Evolutionary conservation across 2,329 filamentous ascomycete species (phyloP).

Genomic region (Hymenoscyphus infarciens): DNA sequence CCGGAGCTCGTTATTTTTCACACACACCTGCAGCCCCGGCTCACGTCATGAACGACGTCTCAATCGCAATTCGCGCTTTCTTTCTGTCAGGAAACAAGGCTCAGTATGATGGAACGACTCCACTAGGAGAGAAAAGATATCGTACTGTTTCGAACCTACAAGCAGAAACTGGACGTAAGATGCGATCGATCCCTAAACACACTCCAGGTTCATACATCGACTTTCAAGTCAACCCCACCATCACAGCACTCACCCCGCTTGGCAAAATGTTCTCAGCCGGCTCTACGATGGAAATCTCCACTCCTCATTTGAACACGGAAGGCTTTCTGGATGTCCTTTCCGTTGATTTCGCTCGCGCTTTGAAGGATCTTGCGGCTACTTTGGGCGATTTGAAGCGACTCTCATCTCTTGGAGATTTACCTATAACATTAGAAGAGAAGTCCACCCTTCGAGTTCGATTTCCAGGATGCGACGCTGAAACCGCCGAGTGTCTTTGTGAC

Average conservation of each 20-base stretch:
- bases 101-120: slow-evolving; percentile 75
- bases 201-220: slow-evolving; percentile 78
- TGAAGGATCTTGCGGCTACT: slow-evolving; percentile 77
- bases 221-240: slow-evolving; percentile 82
- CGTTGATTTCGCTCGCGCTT: slow-evolving; percentile 79
- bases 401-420: slow-evolving; percentile 75
- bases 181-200: slow-evolving; percentile 55
- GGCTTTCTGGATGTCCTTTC: slow-evolving; percentile 83
- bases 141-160: slow-evolving; percentile 72
- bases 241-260: slow-evolving; percentile 80
- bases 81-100: slow-evolving; percentile 86
- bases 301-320: slow-evolving; percentile 70
- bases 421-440: slow-evolving; percentile 65
- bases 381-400: slow-evolving; percentile 79
- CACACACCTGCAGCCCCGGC: slow-evolving; percentile 81
- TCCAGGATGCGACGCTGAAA: slow-evolving; percentile 80
- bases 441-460: slow-evolving; percentile 74
- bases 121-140: slow-evolving; percentile 74
- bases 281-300: slow-evolving; percentile 40
- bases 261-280: slow-evolving; percentile 49
- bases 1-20: slow-evolving; percentile 80
- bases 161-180: slow-evolving; percentile 66
- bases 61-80: slow-evolving; percentile 86
- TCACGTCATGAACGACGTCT: slow-evolving; percentile 94
- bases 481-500: slow-evolving; percentile 77